Evolutionary conservation across 2,329 filamentous ascomycete genomes (phyloP).

Genomic region (Ramichloridium luteum): DNA sequence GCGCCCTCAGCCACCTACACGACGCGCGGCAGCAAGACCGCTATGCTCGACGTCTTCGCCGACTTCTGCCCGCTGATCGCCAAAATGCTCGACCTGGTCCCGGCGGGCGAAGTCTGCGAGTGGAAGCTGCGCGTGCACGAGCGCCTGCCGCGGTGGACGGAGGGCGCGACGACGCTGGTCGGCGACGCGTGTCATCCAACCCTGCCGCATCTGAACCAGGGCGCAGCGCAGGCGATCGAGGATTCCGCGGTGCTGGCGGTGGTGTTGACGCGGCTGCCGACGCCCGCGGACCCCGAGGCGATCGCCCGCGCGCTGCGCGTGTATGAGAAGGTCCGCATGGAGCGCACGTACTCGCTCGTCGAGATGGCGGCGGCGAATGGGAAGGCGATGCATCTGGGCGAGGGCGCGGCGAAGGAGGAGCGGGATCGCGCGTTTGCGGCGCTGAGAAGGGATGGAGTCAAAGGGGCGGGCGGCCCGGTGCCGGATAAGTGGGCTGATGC

Average conservation of each 20-base stretch:
- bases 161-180: constrained; percentile 40
- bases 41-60: constrained; percentile 47
- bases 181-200: constrained; percentile 53
- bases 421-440: constrained; percentile 43
- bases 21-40: constrained; percentile 47
- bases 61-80: constrained; percentile 51
- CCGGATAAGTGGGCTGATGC: constrained; percentile 43
- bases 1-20: constrained; percentile 51
- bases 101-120: constrained; percentile 53
- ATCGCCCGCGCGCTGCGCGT: constrained; percentile 43
- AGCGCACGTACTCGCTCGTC: constrained; percentile 44
- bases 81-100: constrained; percentile 48
- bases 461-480: constrained; percentile 27
- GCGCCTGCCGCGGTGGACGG: constrained; percentile 50
- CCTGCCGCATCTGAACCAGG: constrained; percentile 51
- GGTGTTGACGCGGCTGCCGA: constrained; percentile 38
- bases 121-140: constrained; percentile 53
- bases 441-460: constrained; percentile 31
- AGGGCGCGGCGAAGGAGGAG: constrained; percentile 47
- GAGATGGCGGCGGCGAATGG: constrained; percentile 45
- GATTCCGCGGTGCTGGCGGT: constrained; percentile 47
- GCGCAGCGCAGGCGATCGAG: constrained; percentile 53
- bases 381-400: constrained; percentile 43
- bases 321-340: constrained; percentile 45
- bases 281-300: constrained; percentile 32